Conservation (phyloP, 768 basidiomycete species). For the Lentinula aciculospora region DNA sequence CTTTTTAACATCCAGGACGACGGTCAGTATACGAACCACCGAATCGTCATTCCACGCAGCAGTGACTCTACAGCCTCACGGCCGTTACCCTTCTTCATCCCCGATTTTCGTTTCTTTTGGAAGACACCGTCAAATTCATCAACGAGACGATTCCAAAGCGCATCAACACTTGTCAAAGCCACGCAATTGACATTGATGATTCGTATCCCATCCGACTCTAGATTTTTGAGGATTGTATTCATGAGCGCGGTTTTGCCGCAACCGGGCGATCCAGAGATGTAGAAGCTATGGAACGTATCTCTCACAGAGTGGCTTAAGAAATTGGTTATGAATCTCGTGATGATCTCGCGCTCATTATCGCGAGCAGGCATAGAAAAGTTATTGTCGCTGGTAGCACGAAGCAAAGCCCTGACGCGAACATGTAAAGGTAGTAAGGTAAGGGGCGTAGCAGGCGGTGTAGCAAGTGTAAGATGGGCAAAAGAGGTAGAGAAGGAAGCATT, state of each 20-base stretch:
- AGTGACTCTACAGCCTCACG: not conserved
- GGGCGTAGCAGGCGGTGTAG: constrained; percentile 61
- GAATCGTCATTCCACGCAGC: not conserved
- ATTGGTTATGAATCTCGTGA: constrained; percentile 55
- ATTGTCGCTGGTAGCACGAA: constrained; percentile 68
- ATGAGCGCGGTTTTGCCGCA: constrained; percentile 89
- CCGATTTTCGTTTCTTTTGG: constrained; percentile 26
- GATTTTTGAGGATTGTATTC: constrained; percentile 50
- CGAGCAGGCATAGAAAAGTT: constrained; percentile 61
- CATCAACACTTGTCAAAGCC: constrained; percentile 61
- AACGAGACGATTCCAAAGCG: constrained; percentile 66
- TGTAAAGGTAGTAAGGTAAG: constrained; percentile 46
- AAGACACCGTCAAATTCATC: constrained; percentile 41
- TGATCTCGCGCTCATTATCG: constrained; percentile 50
- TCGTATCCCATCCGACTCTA: constrained; percentile 32
- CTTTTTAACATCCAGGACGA: not conserved
- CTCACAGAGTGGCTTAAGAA: constrained; percentile 36
- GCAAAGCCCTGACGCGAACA: constrained; percentile 59
- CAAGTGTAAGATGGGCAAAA: constrained; percentile 35
- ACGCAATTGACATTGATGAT: constrained; percentile 74
- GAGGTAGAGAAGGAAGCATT: constrained; percentile 43
- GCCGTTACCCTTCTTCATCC: constrained; percentile 8
- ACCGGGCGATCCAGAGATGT: constrained; percentile 90
- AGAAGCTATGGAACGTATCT: constrained; percentile 46
- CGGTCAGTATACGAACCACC: constrained; percentile 1